Percentiles rank a stretch among this genome's conserved stretches.
Conservation (phyloP, 805 yeast species). For the Sugiyamaella americana region DNA sequence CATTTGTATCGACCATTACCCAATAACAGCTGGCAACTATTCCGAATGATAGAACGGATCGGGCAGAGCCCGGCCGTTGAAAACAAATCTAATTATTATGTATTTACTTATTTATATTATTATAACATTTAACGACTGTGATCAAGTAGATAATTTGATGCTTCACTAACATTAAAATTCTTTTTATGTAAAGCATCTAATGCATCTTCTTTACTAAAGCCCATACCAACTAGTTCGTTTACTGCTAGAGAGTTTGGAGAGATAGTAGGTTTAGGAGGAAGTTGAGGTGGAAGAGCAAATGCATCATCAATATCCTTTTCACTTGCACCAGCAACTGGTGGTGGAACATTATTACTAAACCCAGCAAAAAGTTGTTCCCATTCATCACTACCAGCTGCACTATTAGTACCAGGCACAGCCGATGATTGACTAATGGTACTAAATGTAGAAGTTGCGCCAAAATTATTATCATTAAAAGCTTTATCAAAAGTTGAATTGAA, state of each 20-base stretch:
- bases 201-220: conserved; percentile 65
- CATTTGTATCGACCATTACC: not conserved
- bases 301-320: conserved; percentile 19
- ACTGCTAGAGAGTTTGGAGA: conserved; percentile 48
- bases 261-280: conserved; percentile 5
- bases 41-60: no score
- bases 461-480: conserved; percentile 4
- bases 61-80: not conserved
- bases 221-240: conserved; percentile 84
- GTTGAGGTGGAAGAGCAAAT: conserved; percentile 14
- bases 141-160: conserved; percentile 81
- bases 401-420: conserved; percentile 3
- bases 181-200: conserved; percentile 60
- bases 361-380: conserved; percentile 95
- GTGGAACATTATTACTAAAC: conserved; percentile 44
- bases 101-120: conserved; percentile 3
- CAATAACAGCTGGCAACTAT: no score
- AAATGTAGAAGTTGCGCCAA: not conserved
- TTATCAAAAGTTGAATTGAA: conserved; percentile 20
- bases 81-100: not conserved
- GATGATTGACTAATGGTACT: not conserved
- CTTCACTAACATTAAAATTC: conserved; percentile 72
- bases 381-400: conserved; percentile 49
- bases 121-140: conserved; percentile 1
- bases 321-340: conserved; percentile 13